Conservation (phyloP, 306 rosid genomes). For the Purshia tridentata region DNA sequence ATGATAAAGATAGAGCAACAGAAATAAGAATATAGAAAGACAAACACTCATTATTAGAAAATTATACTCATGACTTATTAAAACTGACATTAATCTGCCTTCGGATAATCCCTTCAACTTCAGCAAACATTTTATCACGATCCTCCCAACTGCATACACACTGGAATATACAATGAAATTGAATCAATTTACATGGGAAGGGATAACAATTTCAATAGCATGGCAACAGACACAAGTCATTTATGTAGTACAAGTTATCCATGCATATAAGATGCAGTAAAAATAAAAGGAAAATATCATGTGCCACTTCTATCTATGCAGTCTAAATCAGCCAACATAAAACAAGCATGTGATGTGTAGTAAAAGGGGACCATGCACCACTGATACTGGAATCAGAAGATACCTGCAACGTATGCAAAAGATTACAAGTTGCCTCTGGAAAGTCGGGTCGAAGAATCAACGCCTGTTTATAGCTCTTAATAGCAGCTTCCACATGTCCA, state of each 20-base stretch:
- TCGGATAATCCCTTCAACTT: slow-evolving; percentile 90
- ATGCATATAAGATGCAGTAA: background rate
- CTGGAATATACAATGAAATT: slow-evolving; percentile 33
- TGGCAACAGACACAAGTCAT: background rate
- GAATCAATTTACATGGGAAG: slow-evolving; percentile 1
- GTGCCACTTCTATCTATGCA: background rate
- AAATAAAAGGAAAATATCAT: background rate
- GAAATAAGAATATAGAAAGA: background rate
- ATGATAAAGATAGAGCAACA: background rate
- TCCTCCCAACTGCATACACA: slow-evolving; percentile 98
- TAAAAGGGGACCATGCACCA: background rate
- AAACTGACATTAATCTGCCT: slow-evolving; percentile 86
- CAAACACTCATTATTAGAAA: background rate
- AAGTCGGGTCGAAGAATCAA: slow-evolving; percentile 78
- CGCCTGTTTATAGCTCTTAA: slow-evolving; percentile 86
- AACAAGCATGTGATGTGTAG: too few species aligned
- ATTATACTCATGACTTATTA: slow-evolving; percentile 1
- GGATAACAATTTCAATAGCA: background rate
- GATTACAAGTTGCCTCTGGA: slow-evolving; percentile 99
- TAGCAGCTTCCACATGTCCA: slow-evolving; percentile 92
- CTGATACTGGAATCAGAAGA: background rate
- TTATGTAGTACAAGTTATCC: background rate
- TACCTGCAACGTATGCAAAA: slow-evolving; percentile 94
- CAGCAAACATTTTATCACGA: slow-evolving; percentile 83
- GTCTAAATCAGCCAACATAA: background rate